Base-by-base conservation (phyloP, 768 basidiomycete genomes). In the Lactarius psammicola region DNA sequence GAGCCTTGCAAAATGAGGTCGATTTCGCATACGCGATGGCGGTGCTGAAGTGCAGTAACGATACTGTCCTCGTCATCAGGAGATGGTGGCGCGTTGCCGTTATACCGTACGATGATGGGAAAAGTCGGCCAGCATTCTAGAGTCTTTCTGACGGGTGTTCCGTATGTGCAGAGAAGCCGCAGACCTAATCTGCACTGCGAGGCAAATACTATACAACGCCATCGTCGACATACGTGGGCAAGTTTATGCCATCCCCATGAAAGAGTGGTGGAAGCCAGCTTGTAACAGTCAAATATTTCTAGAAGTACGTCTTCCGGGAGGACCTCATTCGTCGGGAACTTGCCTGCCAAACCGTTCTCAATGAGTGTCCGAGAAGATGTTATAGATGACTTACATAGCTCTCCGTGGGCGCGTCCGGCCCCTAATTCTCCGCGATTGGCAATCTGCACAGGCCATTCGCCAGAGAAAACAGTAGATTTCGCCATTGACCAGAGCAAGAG, bases 241-340 rank as follows among this genome's bases (percentile, higher is more conserved):
- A 62, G 53, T n/a, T 13, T 44, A 11, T 56, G 13, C 62, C 62
- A 62, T 33, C 55, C 34, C 62, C 62, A 62, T 44, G 55, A 33
- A 11, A 31, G 40, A 4, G 3, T 36, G 9, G 30, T 34, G 8
- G 62, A 63, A 18, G n/a, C 26, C n/a, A 57, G 42, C 62, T 57
- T 49, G 42, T 20, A 63, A 15, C 36, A 57, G 33, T 28, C 42
- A 18, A 56, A 62, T 62, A 62, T 56, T 20, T 44, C 62, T 17
- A 63, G 18, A 9, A 63, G 62, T 2, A 63, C 56, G 34, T 63
- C 56, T 31, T 63, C 62, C 1, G 62, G 62, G 34, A 63, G 46
- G 18, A 23, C 44, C 1, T 63, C 56, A 9, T 57, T 57, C 15
- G 54, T 56, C 31, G n/a, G 11, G 44, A 20, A 46, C 11, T 23